These are phyloP conservation scores for Russula sp. DNA, from an alignment of 768 basidiomycete genomes.

Conservation along the genomic window DNA sequence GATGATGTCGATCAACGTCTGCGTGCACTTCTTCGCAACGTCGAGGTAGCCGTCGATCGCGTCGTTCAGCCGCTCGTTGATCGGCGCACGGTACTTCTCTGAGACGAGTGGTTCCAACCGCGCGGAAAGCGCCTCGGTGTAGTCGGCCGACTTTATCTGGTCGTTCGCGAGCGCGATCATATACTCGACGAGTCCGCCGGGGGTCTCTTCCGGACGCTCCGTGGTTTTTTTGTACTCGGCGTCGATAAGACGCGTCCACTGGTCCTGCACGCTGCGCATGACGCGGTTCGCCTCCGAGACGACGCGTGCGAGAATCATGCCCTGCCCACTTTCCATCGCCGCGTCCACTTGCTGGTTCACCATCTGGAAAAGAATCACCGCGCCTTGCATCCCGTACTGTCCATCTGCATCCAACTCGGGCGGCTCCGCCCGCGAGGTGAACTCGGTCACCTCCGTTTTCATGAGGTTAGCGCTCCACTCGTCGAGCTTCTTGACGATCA, in stretches of 20 bases:
- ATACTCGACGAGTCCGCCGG: conserved; percentile 90
- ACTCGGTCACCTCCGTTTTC: conserved; percentile 83
- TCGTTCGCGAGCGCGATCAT: conserved; percentile 96
- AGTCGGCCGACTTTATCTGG: conserved; percentile 94
- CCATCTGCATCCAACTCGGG: conserved; percentile 89
- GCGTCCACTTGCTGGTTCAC: conserved; percentile 95
- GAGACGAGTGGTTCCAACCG: conserved; percentile 90
- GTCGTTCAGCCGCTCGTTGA: conserved; percentile 85
- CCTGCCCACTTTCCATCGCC: conserved; percentile 93
- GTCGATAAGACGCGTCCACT: conserved; percentile 82
- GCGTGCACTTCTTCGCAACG: conserved; percentile 95
- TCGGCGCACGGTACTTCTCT: conserved; percentile 79
- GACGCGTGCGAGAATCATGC: conserved; percentile 85
- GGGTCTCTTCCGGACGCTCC: conserved; percentile 83
- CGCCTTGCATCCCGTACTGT: conserved; percentile 81
- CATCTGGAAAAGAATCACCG: conserved; percentile 96
- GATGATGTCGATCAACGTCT: conserved; percentile 88
- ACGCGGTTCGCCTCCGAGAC: conserved; percentile 83
- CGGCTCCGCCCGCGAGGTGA: conserved; percentile 73
- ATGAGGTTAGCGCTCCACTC: conserved; percentile 96
- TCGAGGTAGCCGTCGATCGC: conserved; percentile 98
- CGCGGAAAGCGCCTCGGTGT: conserved; percentile 76
- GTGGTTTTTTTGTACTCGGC: conserved; percentile 80
- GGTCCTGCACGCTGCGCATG: conserved; percentile 82
- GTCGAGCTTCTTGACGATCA: conserved; percentile 92